These are phyloP conservation scores for Cucumis variabilis DNA, from an alignment of 331 rosid genomes.

Conservation along the genomic window DNA sequence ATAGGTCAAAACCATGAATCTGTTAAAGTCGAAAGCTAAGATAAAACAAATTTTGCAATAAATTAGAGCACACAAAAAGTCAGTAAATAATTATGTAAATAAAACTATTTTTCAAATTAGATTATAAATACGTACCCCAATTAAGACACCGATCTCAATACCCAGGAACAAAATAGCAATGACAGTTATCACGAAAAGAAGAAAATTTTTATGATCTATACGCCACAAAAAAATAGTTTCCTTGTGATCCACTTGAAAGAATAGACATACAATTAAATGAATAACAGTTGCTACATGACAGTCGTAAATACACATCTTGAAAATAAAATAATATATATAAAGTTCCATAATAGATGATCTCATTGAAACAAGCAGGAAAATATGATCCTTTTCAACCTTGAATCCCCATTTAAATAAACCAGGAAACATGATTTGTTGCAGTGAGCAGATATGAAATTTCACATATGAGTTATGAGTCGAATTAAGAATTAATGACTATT, in stretches of 20 bases:
- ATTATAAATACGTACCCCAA: no score
- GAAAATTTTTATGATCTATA: constrained; percentile 91
- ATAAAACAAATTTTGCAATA: not conserved
- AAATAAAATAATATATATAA: constrained; percentile 13
- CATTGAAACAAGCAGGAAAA: not conserved
- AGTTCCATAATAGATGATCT: not conserved
- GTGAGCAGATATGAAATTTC: not conserved
- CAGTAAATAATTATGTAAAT: no score
- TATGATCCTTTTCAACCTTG: not conserved
- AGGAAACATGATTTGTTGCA: not conserved
- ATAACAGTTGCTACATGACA: not conserved
- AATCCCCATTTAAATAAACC: not conserved
- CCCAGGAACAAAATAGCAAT: constrained; percentile 75
- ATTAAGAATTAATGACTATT: not conserved
- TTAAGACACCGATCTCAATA: no score
- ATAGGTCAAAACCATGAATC: not conserved
- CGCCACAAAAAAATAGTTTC: constrained; percentile 95
- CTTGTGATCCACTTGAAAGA: constrained; percentile 82
- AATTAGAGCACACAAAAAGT: no score
- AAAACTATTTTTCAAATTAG: no score
- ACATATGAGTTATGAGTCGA: not conserved
- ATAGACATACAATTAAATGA: constrained; percentile 31
- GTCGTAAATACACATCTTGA: not conserved
- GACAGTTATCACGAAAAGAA: constrained; percentile 94
- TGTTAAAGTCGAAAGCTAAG: not conserved